Evolutionary conservation across 306 rosid species (phyloP), one percentile per base, ranked within the genome.

Genomic region (Quercus engelmannii): DNA sequence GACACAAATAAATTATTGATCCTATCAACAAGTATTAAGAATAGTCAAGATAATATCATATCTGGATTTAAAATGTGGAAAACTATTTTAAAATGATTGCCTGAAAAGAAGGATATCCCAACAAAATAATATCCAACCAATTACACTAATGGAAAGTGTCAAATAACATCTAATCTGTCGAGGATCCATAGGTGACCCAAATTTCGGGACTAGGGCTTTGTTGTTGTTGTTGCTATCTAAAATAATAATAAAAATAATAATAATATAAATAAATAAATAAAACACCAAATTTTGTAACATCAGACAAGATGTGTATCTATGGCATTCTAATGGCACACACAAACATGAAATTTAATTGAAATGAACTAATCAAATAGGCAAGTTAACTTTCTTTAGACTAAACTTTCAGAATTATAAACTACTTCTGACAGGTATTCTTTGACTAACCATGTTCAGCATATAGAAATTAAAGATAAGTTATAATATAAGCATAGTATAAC

Each of bases 401-500:
- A 59, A 59, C 13, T 59, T 58, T 59, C 65, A 23, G 15, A 59
- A 59, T 59, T 4, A 59, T 59, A 59, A 23, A 23, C 28, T 59
- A 49, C 15, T n/a, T 23, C 30, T 64, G 18, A 19, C 70, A 28
- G 33, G n/a, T 30, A 19, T 30, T 17, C 46, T 64, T 30, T 64
- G 21, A 30, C 6, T 30, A 64, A 30, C 19, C 17, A 64, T 15
- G 43, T 28, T 30, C 13, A 28, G 70, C 43, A 17, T 64, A 17
- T 15, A 21, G 51, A 67, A 67, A 46, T 33, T 18, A 64, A 49
- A 64, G 23, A 64, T 11, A 11, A 23, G 31, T 23, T 59, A 59
- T 17, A 2, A 67, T 10, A 76, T 81, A 20, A 21, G 33, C 30
- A 74, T 69, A 21, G 71, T 38, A 64, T 70, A 73, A 74, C 97